Evolutionary conservation across 2,329 filamentous ascomycete genomes (phyloP).

Genomic region (Fusarium hostae): DNA sequence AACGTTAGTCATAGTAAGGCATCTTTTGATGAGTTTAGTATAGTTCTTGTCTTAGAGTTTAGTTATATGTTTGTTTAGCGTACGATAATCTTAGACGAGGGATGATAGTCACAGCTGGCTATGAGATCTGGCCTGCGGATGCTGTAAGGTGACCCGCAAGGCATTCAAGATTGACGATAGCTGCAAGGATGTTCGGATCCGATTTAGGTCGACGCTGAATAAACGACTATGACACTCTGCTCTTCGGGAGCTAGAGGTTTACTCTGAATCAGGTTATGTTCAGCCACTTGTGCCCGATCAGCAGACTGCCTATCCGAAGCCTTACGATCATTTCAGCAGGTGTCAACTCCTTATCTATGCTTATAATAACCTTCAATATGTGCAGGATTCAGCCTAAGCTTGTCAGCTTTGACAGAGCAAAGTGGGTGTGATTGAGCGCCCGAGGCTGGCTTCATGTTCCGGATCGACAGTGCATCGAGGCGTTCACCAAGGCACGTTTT

Average conservation of each 20-base stretch:
- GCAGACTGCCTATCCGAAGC: not conserved
- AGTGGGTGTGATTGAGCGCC: not conserved
- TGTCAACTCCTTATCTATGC: not conserved
- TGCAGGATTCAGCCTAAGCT: not conserved
- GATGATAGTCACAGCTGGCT: not conserved
- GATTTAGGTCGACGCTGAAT: not conserved
- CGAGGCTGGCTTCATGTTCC: not conserved
- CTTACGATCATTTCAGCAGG: not conserved
- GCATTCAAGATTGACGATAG: not conserved
- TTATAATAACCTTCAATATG: not conserved
- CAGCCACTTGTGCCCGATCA: not conserved
- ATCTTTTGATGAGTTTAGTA: not conserved
- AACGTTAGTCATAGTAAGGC: not conserved
- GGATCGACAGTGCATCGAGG: constrained; percentile 20
- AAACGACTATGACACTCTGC: not conserved
- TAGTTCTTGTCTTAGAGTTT: not conserved
- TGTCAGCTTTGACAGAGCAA: not conserved
- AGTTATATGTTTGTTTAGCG: not conserved
- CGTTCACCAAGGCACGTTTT: constrained; percentile 9
- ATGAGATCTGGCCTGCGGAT: not conserved
- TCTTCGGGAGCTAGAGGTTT: not conserved
- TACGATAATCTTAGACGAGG: not conserved
- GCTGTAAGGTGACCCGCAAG: not conserved
- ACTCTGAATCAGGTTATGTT: not conserved
- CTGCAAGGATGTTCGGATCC: not conserved